Evolutionary conservation across 768 basidiomycete species (phyloP), one percentile per base, ranked within the genome.

Genomic region (Naematelia aurantialba): DNA sequence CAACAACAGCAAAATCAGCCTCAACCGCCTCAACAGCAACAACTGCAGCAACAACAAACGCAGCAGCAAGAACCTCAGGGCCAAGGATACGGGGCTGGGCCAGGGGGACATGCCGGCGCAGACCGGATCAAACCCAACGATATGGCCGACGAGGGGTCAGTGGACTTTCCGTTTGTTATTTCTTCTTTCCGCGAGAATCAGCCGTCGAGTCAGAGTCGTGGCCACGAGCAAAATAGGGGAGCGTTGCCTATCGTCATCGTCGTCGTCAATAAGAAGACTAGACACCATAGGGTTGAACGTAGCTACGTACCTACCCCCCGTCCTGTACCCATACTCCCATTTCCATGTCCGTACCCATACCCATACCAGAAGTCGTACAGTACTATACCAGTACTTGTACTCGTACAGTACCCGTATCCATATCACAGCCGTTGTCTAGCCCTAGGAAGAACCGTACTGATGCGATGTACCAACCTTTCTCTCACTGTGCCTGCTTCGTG

Each of bases 91-190:
- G 1, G 65, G 67, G 53, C 65, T 75, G 2, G 70, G 66, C 11
- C 67, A 78, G 78, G 64, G 77, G 75, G 66, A 78, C 82, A 60
- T 86, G 85, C 75, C 87, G 64, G 59, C n/a, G 30, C 47, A 34
- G 72, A 62, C 59, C 60, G 65, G 60, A 68, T 55, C 47, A 52
- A 56, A 63, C 60, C 30, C 79, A 91, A 14, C 87, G 91, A 96
- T 78, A 91, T 91, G 89, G 91, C 91, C 78, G 93, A 96, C 68
- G 92, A 94, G 88, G 92, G 92, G 93, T 97, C 84, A 90, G 91
- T 83, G 55, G 56, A 63, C 78, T 75, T 50, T 50, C 48, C 27
- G 77, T 74, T 65, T 78, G 39, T 56, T 30, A 77, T 73, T 79
- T 76, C 72, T 79, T 79, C 80, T 80, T 82, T 84, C n/a, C n/a